Percentiles rank a stretch among this genome's conserved stretches.
Evolutionary conservation across 2,329 filamentous ascomycete species (phyloP).

Genomic region (Rutstroemia sp.): DNA sequence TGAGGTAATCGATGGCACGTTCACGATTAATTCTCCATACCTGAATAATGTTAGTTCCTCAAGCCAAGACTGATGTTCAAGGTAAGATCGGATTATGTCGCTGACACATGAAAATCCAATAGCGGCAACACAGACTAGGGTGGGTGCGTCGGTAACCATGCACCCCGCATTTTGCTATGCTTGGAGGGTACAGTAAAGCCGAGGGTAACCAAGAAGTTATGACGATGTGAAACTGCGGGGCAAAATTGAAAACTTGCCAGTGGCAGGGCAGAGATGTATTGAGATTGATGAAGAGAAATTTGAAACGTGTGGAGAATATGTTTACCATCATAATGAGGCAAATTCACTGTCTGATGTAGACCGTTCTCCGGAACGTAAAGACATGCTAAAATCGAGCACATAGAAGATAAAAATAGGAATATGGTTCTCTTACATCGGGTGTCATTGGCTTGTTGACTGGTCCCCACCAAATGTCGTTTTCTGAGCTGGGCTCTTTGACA

Average conservation of each 20-base stretch:
- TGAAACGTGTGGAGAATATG: neutral
- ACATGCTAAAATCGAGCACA: neutral
- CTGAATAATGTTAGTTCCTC: conserved; percentile 40
- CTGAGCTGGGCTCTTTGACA: conserved; percentile 82
- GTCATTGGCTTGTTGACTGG: conserved; percentile 99
- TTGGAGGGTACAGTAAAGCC: neutral
- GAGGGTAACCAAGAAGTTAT: conserved; percentile 5
- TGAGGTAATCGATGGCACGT: conserved; percentile 97
- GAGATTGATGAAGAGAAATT: neutral
- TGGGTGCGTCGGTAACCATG: neutral
- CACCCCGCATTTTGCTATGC: conserved; percentile 9
- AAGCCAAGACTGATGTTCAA: neutral
- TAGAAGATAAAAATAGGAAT: neutral
- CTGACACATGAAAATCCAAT: neutral
- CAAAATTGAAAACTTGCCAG: neutral
- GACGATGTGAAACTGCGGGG: conserved; percentile 7
- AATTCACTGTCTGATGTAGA: neutral
- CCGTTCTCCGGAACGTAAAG: neutral
- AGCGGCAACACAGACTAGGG: neutral
- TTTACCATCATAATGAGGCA: neutral
- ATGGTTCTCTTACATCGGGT: conserved; percentile 67
- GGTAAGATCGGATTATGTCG: too few relatives aligned
- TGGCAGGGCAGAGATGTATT: neutral
- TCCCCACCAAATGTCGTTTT: conserved; percentile 75
- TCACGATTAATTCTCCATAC: conserved; percentile 99